Base-by-base conservation (phyloP, 2,329 filamentous ascomycete species). In the Aspergillus melleus region DNA sequence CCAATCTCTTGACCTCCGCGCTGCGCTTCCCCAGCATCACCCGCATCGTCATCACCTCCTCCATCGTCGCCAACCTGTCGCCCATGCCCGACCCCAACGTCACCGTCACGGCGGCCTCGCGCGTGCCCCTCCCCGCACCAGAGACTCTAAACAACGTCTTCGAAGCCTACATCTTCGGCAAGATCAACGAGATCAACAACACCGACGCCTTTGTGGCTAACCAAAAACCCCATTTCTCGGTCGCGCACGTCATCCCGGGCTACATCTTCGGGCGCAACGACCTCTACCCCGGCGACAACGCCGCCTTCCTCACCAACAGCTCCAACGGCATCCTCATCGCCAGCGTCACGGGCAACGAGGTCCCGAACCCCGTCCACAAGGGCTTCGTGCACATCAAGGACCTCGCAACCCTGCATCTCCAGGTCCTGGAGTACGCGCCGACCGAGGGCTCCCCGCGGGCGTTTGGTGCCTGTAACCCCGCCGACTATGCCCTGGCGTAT, bases 11-110 rank as follows among this genome's bases (percentile, higher is more conserved):
- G 4, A 6, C 12, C 20, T 49, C 54, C 8, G 54, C 54, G 12
- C 20, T 29, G 20, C 30, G 24, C 39, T 3, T 36, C 4, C 46
- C 44, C 16, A 26, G 1, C 19, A 39, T 55, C 46, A 36, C 26
- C 36, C 54, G 54, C 2, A 29, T 55, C 14, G 3, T 55, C 3
- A 55, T 55, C 54, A 55, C 54, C 11, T 49, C 44, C 1, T 55
- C 54, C 6, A 49, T 50, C 16, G 54, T 29, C 5, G 54, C 22
- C 20, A 55, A 49, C 42, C 30, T 55, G 52, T 8, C 52, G 0
- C 26, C n/a, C 3, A 29, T 47, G 4, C 52, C 52, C 2, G 52
- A 55, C 4, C 42, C 52, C 6, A 26, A 11, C 4, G 47, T 29
- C 3, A 30, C 16, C 4, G 10, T 49, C 5, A 32, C 52, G 2